Evolutionary conservation across 2,329 filamentous ascomycete species (phyloP), one percentile per base, ranked within the genome.

Genomic region (Moelleriella libera): DNA sequence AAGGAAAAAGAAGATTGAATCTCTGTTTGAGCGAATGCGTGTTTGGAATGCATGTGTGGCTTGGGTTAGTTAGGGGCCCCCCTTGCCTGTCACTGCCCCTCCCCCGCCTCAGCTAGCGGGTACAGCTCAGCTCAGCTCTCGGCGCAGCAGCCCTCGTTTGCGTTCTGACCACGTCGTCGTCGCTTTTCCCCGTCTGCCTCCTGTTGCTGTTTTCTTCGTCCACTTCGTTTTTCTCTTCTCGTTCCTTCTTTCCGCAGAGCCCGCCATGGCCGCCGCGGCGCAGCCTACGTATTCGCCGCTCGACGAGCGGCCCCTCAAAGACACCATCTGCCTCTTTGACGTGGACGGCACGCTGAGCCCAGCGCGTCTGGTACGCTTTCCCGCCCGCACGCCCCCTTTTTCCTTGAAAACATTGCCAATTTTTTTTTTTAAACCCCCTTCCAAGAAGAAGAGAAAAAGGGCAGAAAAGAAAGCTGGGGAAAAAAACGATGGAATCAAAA

Each of bases 311-410:
- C 86, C 87, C 42, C 70, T 96, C 66, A 87, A 89, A 71, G 88
- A 92, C 75, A 97, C 90, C 54, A 85, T 98, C 67, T 82, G 80
- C 61, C 83, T 98, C 53, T 98, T 98, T 68, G 92, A 98, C 68
- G 92, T 98, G 51, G 92, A 98, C 64, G 86, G 80, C 60, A 96
- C 92, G 31, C 78, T 98, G 56, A 92, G 88, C 12, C 84, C 81
- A 41, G 82, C 92, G 43, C 81, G 92, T 55, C 74, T 76, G 58
- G 86, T 94, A 72, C 51, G 74, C 65, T 45, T 44, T 31, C 12
- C 44, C 47, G 12, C 12, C 8, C 28, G 30, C 30, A 39, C 45
- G n/a, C 21, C 9, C 39, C 9, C 42, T 14, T 42, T 45, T 43
- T 12, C 30, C 6, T 21, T 30, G 29, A 40, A 29, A 12, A 11